phyloP scores from a whole-genome alignment of 2,329 filamentous ascomycete species.

The Calonectria fujianensis region DNA sequence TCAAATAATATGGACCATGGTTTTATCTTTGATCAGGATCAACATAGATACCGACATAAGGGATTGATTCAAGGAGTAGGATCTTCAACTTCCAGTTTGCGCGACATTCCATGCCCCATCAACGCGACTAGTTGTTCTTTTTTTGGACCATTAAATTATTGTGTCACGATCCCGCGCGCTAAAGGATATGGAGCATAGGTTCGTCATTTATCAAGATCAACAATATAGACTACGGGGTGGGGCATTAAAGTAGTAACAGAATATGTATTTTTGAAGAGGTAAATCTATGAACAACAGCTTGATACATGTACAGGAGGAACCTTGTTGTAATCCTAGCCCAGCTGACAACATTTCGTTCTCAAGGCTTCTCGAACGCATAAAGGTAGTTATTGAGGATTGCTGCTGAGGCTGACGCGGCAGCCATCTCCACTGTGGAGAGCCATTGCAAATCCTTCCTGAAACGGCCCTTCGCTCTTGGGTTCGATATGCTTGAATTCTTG shows the following conservation, averaged over 20 bases:
- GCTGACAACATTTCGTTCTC: neutral
- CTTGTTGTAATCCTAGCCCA: neutral
- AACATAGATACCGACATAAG: too few species aligned
- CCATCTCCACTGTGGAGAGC: slow-evolving; percentile 27
- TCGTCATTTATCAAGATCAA: neutral
- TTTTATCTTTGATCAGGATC: too few species aligned
- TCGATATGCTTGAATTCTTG: slow-evolving; percentile 29
- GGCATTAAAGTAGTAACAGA: neutral
- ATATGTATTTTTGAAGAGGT: neutral
- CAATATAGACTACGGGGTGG: neutral
- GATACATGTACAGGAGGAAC: slow-evolving; percentile 16
- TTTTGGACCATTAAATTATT: neutral
- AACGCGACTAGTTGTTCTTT: neutral
- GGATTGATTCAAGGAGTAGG: neutral
- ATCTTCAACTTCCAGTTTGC: neutral
- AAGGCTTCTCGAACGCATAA: neutral
- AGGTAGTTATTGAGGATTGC: slow-evolving; percentile 9
- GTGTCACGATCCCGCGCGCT: neutral
- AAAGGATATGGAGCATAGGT: neutral
- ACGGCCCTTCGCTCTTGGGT: slow-evolving; percentile 6
- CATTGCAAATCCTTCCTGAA: slow-evolving; percentile 32
- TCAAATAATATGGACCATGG: neutral
- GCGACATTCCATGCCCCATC: neutral
- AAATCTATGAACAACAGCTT: slow-evolving; percentile 6
- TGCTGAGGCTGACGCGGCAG: slow-evolving; percentile 16